Evolutionary conservation across 1,139 yeast genomes (phyloP), one percentile per base, ranked within the genome.

Genomic region (Zygoascus hellenicus): DNA sequence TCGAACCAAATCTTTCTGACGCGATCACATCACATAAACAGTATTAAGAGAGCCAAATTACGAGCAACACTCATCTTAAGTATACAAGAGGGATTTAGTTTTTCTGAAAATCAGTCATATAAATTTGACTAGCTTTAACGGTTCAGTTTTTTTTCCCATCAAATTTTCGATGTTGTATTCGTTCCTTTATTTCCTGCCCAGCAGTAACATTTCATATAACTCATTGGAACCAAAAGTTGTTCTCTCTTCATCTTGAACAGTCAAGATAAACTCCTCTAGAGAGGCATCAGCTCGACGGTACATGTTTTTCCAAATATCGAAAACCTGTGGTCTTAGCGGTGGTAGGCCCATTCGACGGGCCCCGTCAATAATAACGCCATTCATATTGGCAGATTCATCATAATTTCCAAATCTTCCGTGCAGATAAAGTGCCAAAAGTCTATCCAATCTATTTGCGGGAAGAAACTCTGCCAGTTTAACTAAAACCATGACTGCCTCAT

Each of bases 341-440:
- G 55, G 52, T 4, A 54, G 32, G n/a, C 56, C 56, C 31, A 47
- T 28, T 11, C 47, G 44, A 19, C 30, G 42, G 3, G 51, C 49
- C 7, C 45, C 43, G 11, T 43, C 45, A 7, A 45, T 37, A 9
- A 52, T 46, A 6, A 30, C 45, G 7, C 36, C 40, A 33, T 43
- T 49, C 28, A 49, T 47, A 14, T 38, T 46, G 34, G 49, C 37
- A 14, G 46, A 32, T 16, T 42, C 47, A 35, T 52, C 56, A 32
- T 48, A 47, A 29, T 53, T 53, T 15, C 57, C 57, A 44, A 47
- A 54, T 22, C 41, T 38, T 28, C 51, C 48, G 34, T 54, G 57
- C 30, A 51, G 48, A 34, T 53, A 54, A 7, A 54, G 43, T 1
- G 56, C 57, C 17, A 51, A 37, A 10, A 48, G 30, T 26, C 47